These are phyloP conservation scores for Aphanomyces euteiches DNA, from an alignment of 352 stramenopile species.

Conservation along the genomic window DNA sequence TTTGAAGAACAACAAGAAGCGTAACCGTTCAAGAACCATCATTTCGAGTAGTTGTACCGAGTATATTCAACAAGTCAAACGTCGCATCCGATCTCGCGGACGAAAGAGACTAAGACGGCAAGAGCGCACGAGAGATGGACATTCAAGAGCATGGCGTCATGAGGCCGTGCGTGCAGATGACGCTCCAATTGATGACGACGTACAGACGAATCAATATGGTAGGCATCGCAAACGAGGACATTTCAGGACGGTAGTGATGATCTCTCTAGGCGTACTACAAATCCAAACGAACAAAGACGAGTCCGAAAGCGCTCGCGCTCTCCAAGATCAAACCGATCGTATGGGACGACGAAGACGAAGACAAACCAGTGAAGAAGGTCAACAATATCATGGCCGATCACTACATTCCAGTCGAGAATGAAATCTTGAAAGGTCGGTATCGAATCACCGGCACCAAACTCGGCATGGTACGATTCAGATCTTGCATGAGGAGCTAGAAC, in stretches of 20 bases:
- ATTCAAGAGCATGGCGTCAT: constrained; percentile 10
- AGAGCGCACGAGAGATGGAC: not conserved
- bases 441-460: constrained; percentile 60
- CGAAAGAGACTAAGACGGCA: too few relatives aligned
- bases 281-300: constrained; percentile 49
- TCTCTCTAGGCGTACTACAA: constrained; percentile 74
- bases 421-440: constrained; percentile 79
- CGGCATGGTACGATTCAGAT: constrained; percentile 49
- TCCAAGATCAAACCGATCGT: constrained; percentile 4
- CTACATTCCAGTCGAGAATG: constrained; percentile 53
- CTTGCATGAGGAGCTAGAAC: not conserved
- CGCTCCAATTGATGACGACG: constrained; percentile 91
- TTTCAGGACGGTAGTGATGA: constrained; percentile 14
- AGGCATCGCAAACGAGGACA: constrained; percentile 27
- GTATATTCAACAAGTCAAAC: constrained; percentile 28
- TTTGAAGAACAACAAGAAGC: not conserved
- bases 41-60: constrained; percentile 27
- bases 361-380: constrained; percentile 38
- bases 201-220: constrained; percentile 96
- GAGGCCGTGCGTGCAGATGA: constrained; percentile 66
- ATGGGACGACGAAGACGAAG: constrained; percentile 40
- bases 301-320: constrained; percentile 34
- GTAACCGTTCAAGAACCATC: constrained; percentile 15
- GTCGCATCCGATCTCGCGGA: constrained; percentile 23
- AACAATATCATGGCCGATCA: constrained; percentile 46